Conservation (phyloP, 2,329 filamentous ascomycete genomes). For the Exophiala dermatitidis region DNA sequence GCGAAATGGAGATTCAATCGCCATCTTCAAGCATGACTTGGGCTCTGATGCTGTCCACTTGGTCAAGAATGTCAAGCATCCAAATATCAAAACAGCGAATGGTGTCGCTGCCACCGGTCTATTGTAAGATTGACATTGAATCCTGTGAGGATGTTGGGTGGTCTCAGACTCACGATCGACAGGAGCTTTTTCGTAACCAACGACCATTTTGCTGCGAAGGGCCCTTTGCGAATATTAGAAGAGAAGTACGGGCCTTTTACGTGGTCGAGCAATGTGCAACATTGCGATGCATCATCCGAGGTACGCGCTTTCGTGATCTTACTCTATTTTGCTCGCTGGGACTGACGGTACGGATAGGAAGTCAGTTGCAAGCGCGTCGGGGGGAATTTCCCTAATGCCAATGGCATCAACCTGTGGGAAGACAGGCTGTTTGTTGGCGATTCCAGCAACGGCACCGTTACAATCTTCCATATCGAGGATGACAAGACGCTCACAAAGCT, state of each 20-base stretch:
- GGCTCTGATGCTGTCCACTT: constrained; percentile 16
- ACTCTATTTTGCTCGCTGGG: not conserved
- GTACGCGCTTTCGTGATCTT: not conserved
- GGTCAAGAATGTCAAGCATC: constrained; percentile 19
- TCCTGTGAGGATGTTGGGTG: no score
- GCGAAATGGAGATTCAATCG: constrained; percentile 19
- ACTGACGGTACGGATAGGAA: constrained; percentile 1
- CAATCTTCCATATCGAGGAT: constrained; percentile 13
- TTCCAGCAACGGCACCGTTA: constrained; percentile 19
- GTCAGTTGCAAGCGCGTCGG: constrained; percentile 17
- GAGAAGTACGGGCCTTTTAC: constrained; percentile 13
- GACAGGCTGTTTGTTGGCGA: constrained; percentile 19
- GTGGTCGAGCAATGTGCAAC: constrained; percentile 15
- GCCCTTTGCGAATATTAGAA: constrained; percentile 9
- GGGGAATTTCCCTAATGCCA: constrained; percentile 16
- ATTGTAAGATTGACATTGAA: constrained; percentile 1
- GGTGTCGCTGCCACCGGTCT: constrained; percentile 14
- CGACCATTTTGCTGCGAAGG: constrained; percentile 13
- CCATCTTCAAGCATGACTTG: constrained; percentile 14
- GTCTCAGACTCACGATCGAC: not conserved
- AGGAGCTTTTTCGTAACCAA: constrained; percentile 18
- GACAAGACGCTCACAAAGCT: constrained; percentile 15
- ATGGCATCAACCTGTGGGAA: constrained; percentile 20
- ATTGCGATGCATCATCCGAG: constrained; percentile 8
- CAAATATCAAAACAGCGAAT: constrained; percentile 21